Base-by-base conservation (phyloP, 2,329 filamentous ascomycete genomes). In the Colletotrichum sublineola region DNA sequence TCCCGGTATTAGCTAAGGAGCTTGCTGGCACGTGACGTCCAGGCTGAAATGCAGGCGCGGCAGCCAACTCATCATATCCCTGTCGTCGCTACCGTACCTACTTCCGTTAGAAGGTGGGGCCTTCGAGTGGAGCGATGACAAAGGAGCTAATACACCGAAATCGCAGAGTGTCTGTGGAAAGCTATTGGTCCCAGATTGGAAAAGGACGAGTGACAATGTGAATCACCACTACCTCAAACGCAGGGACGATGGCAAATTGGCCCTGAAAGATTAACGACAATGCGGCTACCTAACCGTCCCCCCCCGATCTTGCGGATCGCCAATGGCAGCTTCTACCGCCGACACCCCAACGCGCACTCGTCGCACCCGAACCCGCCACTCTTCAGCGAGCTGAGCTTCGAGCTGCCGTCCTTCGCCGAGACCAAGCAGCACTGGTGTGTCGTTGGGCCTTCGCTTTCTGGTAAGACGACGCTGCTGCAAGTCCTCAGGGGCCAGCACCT, bases 401-500 rank as follows among this genome's bases (percentile, higher is more conserved):
- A 88, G 50, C 83, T 98, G 0, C 89, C 92, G 0, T 90, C 91
- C 6, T 81, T 84, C 50, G 79, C 86, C 7, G 75, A 82, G 4
- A 79, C 79, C 5, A 80, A 82, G 18, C 88, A 93, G 75, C 90
- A 94, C 79, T 98, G 95, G 95, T 93, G 94, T 50, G 86, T 99
- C 50, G 86, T 98, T 36, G 95, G 94, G 0, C 91, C 94, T 0
- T 95, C 93, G 0, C 89, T 93, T 1, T 89, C 91, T 1, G 93
- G 93, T 0, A 94, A 96, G 80, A 97, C 95, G 0, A 93, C 93
- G 0, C 91, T 99, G 68, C 86, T 98, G 4, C 90, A 97, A 73
- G 84, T 96, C 29, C 85, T 98, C 12, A 87, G 91, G 42, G 96
- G 95, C 11, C 88, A 92, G 70, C 87, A 95, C 75, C 84, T 97